Conservation (phyloP, 768 basidiomycete genomes). For the Lyophyllum atratum region DNA sequence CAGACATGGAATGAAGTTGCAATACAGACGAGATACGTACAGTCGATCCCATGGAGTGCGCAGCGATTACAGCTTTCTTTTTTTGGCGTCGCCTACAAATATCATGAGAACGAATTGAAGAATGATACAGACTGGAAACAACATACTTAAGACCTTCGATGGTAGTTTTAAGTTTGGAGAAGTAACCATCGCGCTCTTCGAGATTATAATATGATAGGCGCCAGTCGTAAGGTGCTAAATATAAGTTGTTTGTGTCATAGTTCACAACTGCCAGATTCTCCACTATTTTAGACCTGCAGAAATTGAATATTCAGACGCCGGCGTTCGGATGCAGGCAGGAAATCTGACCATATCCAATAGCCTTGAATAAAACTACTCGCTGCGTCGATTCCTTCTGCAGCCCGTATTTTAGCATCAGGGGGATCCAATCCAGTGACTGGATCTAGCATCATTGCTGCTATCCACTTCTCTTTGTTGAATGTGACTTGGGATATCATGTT, state of each 20-base stretch:
- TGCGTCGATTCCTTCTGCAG: slow-evolving; percentile 90
- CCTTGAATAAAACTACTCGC: slow-evolving; percentile 86
- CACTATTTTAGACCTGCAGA: slow-evolving; percentile 80
- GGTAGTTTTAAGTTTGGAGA: slow-evolving; percentile 75
- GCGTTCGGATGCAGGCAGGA: neutral
- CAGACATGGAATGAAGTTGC: neutral
- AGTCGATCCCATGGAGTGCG: slow-evolving; percentile 86
- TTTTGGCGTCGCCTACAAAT: slow-evolving; percentile 59
- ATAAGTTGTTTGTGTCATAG: slow-evolving; percentile 89
- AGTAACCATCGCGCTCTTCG: slow-evolving; percentile 89
- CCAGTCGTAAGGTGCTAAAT: slow-evolving; percentile 92
- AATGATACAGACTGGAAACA: neutral
- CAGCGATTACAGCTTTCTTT: slow-evolving; percentile 80
- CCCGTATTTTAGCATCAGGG: slow-evolving; percentile 80
- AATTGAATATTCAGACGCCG: neutral
- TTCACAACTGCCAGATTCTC: slow-evolving; percentile 92
- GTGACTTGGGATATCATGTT: slow-evolving; percentile 83
- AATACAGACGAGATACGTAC: slow-evolving; percentile 39
- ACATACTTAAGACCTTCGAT: slow-evolving; percentile 80
- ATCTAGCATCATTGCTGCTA: slow-evolving; percentile 88
- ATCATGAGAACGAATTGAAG: neutral
- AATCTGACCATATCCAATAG: slow-evolving; percentile 87
- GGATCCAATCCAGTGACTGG: slow-evolving; percentile 91
- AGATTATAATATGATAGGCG: slow-evolving; percentile 85
- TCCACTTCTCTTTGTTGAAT: slow-evolving; percentile 88